Evolutionary conservation across 176 grass and related monocot species (phyloP).

Genomic region (Phragmites australis): DNA sequence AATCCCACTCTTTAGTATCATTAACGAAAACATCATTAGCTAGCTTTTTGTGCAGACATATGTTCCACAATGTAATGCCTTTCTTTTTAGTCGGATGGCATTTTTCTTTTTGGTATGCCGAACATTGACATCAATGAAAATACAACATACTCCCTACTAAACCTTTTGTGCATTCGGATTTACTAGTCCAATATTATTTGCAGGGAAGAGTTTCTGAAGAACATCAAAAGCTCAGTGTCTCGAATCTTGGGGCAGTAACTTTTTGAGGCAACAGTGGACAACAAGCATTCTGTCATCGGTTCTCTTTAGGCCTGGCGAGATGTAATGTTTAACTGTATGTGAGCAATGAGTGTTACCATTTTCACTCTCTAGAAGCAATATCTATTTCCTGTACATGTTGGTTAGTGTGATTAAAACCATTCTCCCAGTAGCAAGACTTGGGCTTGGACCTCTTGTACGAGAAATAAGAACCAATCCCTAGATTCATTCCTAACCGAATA

Average conservation of each 20-base stretch:
- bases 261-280: background rate
- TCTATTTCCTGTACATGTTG: conserved; percentile 16
- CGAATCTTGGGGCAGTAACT: conserved; percentile 63
- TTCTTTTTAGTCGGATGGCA: too few species aligned
- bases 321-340: conserved; percentile 6
- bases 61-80: too few species aligned
- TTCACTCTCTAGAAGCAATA: conserved; percentile 17
- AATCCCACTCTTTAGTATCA: background rate
- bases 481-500: background rate
- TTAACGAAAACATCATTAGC: background rate
- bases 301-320: background rate
- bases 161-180: background rate
- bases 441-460: background rate
- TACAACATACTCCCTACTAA: background rate
- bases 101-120: too few species aligned
- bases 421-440: background rate
- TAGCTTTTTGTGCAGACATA: too few species aligned
- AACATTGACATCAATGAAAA: too few species aligned
- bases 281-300: background rate
- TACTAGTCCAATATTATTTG: conserved; percentile 24
- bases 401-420: background rate
- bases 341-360: background rate
- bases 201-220: conserved; percentile 75
- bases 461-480: background rate
- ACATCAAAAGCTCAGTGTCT: conserved; percentile 58